These are phyloP conservation scores for Annulohypoxylon nitens DNA, from an alignment of 495 filamentous ascomycete species.

Conservation along the genomic window DNA sequence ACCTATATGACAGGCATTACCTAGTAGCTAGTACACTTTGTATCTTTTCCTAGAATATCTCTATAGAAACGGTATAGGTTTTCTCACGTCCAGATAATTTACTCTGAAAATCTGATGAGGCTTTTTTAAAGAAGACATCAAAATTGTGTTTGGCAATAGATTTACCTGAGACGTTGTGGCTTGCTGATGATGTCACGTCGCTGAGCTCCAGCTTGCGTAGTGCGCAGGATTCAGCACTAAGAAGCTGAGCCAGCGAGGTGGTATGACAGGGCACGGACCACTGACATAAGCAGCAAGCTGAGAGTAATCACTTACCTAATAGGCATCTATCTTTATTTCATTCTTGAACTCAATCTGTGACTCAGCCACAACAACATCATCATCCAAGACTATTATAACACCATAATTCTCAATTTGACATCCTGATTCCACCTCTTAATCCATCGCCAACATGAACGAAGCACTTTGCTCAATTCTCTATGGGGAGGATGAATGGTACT, in stretches of 20 bases:
- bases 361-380: too few species aligned
- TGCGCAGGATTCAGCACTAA: not conserved
- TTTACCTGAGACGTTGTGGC: not conserved
- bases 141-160: not conserved
- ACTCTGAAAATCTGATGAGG: not conserved
- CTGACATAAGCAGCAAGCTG: not conserved
- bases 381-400: not conserved
- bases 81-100: not conserved
- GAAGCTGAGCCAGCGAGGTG: not conserved
- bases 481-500: constrained; percentile 43
- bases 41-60: too few species aligned
- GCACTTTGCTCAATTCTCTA: constrained; percentile 50
- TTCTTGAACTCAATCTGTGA: not conserved
- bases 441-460: constrained; percentile 29
- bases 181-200: not conserved
- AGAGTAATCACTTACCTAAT: not conserved
- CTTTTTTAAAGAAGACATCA: not conserved
- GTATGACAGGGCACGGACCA: not conserved
- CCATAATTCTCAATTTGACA: not conserved
- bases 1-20: too few species aligned
- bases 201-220: not conserved
- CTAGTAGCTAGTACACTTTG: too few species aligned
- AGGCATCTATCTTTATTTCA: not conserved
- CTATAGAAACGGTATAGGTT: too few species aligned
- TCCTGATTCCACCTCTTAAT: not conserved